Percentiles rank a stretch among this genome's conserved stretches.
phyloP scores from a whole-genome alignment of 257 asterid species.

The Pogostemon cablin region DNA sequence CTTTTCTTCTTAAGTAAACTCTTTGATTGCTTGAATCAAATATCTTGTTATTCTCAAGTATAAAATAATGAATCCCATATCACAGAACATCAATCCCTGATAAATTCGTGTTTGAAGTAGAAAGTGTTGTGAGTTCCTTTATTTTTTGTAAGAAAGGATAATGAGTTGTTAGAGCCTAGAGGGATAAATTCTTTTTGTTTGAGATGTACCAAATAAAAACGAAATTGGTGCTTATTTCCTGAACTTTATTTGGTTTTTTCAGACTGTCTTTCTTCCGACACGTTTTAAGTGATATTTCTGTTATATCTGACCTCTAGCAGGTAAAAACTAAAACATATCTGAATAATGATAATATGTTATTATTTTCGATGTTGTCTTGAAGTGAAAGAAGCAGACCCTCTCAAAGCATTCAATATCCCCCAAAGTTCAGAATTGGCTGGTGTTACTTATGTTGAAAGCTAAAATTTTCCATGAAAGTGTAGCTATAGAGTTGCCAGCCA shows the following conservation, averaged over 20 bases:
- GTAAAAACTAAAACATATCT: background rate
- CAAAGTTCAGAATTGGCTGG: background rate
- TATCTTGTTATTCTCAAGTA: background rate
- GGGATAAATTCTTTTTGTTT: background rate
- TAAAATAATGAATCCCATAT: background rate
- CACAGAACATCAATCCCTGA: background rate
- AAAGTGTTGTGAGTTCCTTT: background rate
- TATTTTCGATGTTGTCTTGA: conserved; percentile 21
- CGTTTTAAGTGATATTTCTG: background rate
- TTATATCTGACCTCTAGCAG: background rate
- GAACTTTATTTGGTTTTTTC: background rate
- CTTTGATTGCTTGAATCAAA: conserved; percentile 3
- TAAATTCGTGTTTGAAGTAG: background rate
- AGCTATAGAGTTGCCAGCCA: background rate
- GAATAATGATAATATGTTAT: background rate
- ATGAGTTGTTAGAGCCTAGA: background rate
- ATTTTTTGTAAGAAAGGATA: background rate
- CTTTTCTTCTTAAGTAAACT: background rate
- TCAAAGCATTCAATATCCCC: conserved; percentile 3
- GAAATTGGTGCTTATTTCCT: background rate
- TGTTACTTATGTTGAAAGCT: conserved; percentile 11
- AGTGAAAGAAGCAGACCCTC: background rate
- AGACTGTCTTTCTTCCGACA: background rate
- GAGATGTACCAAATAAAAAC: background rate
- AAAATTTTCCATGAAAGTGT: conserved; percentile 2